These are phyloP conservation scores for Trichocladium uniseriatum DNA, from an alignment of 495 filamentous ascomycete genomes.

Conservation along the genomic window DNA sequence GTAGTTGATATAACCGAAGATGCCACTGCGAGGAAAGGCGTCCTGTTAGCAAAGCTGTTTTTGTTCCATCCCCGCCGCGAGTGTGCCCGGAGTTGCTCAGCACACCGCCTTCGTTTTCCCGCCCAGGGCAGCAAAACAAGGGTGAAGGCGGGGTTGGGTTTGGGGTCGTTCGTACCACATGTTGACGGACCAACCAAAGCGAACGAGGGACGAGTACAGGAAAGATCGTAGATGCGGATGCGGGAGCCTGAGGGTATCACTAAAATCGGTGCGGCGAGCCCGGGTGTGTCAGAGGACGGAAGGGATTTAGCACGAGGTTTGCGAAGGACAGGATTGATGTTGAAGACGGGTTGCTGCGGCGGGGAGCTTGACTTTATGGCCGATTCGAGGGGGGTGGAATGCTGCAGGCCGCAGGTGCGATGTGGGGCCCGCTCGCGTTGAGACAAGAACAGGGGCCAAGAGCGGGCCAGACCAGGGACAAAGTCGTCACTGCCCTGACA, in stretches of 20 bases:
- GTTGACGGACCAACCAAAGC: slow-evolving; percentile 22
- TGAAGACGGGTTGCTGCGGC: slow-evolving; percentile 1
- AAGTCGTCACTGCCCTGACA: slow-evolving; percentile 8
- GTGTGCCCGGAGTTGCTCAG: not conserved
- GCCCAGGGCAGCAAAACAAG: not conserved
- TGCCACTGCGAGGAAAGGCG: slow-evolving; percentile 56
- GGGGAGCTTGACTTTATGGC: slow-evolving; percentile 22
- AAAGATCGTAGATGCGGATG: not conserved
- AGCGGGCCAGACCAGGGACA: not conserved
- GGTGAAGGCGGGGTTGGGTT: slow-evolving; percentile 9
- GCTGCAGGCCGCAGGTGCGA: slow-evolving; percentile 10
- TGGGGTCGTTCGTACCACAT: slow-evolving; percentile 26
- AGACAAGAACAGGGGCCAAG: slow-evolving; percentile 7
- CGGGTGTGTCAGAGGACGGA: not conserved
- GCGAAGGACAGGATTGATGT: slow-evolving; percentile 6
- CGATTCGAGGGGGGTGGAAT: slow-evolving; percentile 7
- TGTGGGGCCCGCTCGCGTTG: slow-evolving; percentile 7
- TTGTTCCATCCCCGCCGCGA: not conserved
- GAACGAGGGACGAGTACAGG: slow-evolving; percentile 12
- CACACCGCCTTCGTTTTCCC: slow-evolving; percentile 1
- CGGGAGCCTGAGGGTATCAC: slow-evolving; percentile 7
- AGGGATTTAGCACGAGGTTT: not conserved
- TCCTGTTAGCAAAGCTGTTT: slow-evolving; percentile 3
- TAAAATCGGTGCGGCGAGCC: not conserved
- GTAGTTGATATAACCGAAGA: slow-evolving; percentile 94